phyloP scores from a whole-genome alignment of 495 filamentous ascomycete genomes.

The Letharia lupina region DNA sequence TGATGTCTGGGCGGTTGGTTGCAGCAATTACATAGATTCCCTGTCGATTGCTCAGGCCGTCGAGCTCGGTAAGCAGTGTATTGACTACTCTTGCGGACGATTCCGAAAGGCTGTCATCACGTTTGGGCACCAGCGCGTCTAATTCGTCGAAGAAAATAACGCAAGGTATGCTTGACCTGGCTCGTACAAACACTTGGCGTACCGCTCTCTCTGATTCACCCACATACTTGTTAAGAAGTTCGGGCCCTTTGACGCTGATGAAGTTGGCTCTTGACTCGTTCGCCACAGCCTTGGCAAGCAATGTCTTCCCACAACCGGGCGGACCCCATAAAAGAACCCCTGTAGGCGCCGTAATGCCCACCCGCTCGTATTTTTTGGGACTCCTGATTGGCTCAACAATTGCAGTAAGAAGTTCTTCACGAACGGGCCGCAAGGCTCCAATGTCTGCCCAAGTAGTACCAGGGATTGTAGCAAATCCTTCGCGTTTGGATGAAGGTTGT shows the following conservation, averaged over 20 bases:
- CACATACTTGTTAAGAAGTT: slow-evolving; percentile 90
- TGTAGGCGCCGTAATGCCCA: slow-evolving; percentile 81
- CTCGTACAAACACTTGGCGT: slow-evolving; percentile 83
- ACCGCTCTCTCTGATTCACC: slow-evolving; percentile 92
- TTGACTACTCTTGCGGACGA: slow-evolving; percentile 87
- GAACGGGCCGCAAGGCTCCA: slow-evolving; percentile 70
- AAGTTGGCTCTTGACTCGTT: slow-evolving; percentile 95
- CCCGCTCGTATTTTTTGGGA: slow-evolving; percentile 67
- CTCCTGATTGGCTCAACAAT: slow-evolving; percentile 89
- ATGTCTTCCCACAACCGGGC: slow-evolving; percentile 92
- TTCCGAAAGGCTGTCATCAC: slow-evolving; percentile 74
- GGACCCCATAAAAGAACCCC: slow-evolving; percentile 96
- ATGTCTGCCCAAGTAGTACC: slow-evolving; percentile 93
- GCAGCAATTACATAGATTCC: slow-evolving; percentile 95
- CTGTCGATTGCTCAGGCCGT: slow-evolving; percentile 69
- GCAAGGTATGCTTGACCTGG: slow-evolving; percentile 77
- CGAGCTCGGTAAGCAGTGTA: slow-evolving; percentile 91
- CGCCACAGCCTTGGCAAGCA: slow-evolving; percentile 92
- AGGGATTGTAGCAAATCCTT: slow-evolving; percentile 96
- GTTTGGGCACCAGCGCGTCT: slow-evolving; percentile 79
- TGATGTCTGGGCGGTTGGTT: slow-evolving; percentile 92
- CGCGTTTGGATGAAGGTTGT: slow-evolving; percentile 86
- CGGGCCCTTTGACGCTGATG: slow-evolving; percentile 94
- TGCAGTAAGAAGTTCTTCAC: slow-evolving; percentile 73
- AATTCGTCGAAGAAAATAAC: slow-evolving; percentile 98